Base-by-base conservation (phyloP, 2,329 filamentous ascomycete species). In the Fusarium hostae region DNA sequence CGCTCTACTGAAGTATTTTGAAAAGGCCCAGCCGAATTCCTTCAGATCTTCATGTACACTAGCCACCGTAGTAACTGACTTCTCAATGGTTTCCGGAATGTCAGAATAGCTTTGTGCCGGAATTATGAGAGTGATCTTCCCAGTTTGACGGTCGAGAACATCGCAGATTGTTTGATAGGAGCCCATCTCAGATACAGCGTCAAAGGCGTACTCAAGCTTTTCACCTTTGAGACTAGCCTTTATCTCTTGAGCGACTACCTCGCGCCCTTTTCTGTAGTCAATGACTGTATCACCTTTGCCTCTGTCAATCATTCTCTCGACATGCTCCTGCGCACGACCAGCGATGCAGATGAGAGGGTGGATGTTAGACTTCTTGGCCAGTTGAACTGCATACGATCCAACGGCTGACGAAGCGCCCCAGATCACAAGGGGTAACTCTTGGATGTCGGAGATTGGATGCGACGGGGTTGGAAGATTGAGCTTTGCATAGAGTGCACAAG, bases 341-440 rank as follows among this genome's bases (percentile, higher is more conserved):
- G 69, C 69, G 20, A 72, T 20, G 35, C 69, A 72, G 3, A 72
- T 72, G 24, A 72, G 60, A 1, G 69, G 69, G 1, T 72, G 69
- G 1, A 72, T 62, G 3, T 72, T 72, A 3, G 65, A 66, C 3
- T 24, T 70, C 12, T 45, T 48, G 1, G 70, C 69, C 3, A 72
- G 32, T 15, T 72, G 65, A 2, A 72, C 22, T 1, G 69, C 52
- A 2, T 70, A 72, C 0, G 69, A 70, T 4, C 70, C 69, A 0
- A 72, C 69, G 1, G 69, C 56, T 16, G 69, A 72, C 9, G 69
- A 72, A 13, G 68, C 69, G 2, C 69, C 69, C 64, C 68, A 72
- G 1, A 72, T 66, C 1, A 72, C 35, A 2, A 72, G 48, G 2
- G 69, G 69, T 0, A 56, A 16, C 1, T 13, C 65, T 1, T 57